Conservation (phyloP, 306 rosid species). For the Prunus armeniaca region DNA sequence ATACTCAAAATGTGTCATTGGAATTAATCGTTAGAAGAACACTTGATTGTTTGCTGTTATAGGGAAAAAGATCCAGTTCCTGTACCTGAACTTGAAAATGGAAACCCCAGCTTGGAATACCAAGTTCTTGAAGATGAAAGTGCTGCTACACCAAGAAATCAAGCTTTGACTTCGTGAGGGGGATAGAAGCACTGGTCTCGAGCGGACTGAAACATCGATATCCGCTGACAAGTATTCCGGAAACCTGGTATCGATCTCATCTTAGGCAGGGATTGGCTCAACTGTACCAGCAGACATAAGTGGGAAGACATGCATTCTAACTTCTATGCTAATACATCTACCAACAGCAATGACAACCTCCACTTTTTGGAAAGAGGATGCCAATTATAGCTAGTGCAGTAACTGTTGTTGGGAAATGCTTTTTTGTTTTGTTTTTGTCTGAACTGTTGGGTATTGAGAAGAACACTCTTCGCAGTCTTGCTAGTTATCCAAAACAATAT, state of each 20-base stretch:
- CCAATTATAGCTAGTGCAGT: neutral
- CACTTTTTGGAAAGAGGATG: neutral
- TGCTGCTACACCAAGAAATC: conserved; percentile 18
- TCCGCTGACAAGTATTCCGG: neutral
- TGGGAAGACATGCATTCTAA: neutral
- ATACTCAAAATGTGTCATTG: neutral
- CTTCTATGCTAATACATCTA: neutral
- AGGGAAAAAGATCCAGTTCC: conserved; percentile 41
- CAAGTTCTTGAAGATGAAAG: conserved; percentile 36
- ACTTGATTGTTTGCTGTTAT: conserved; percentile 5
- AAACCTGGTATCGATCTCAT: neutral
- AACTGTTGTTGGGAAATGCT: neutral
- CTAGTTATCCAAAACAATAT: neutral
- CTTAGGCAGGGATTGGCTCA: neutral
- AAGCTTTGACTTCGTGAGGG: conserved; percentile 23
- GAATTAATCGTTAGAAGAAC: neutral
- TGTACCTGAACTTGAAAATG: conserved; percentile 26
- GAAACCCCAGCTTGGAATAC: conserved; percentile 27
- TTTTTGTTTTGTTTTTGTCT: too few species aligned
- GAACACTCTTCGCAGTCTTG: neutral
- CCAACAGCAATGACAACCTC: neutral
- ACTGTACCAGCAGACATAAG: neutral
- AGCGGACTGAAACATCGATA: neutral
- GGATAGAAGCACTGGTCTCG: neutral
- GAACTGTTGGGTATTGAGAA: neutral